A percentile compares a stretch with the other conserved stretches of the same genome.
phyloP scores from a whole-genome alignment of 257 asterid genomes.

The Penstemon barbatus region DNA sequence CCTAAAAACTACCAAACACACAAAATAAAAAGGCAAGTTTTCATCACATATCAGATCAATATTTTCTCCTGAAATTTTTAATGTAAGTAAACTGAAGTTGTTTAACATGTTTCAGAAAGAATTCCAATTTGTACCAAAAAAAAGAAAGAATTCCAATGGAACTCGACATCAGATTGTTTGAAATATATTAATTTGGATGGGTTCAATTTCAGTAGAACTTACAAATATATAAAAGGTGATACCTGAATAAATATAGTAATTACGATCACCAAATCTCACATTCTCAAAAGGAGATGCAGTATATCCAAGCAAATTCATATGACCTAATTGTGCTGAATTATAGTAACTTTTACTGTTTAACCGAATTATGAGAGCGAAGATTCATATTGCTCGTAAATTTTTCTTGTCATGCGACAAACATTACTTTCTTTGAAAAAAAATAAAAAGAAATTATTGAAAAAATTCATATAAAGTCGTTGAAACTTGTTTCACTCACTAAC shows the following conservation, averaged over 20 bases:
- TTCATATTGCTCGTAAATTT: background rate
- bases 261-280: background rate
- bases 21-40: too few relatives aligned
- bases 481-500: conserved; percentile 23
- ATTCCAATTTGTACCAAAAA: too few relatives aligned
- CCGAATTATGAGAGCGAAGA: background rate
- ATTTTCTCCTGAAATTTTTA: background rate
- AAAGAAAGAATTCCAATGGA: background rate
- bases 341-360: background rate
- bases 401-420: conserved; percentile 10
- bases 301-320: too few relatives aligned
- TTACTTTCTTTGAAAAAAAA: background rate
- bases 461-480: background rate
- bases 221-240: background rate
- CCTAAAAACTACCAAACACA: background rate
- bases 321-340: background rate
- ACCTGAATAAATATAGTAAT: background rate
- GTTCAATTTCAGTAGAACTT: background rate
- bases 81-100: background rate
- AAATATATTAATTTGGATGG: background rate
- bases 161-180: background rate
- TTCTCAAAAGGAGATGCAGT: background rate
- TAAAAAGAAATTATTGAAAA: background rate
- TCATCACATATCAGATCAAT: background rate
- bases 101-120: background rate